Evolutionary conservation across 23 red algal species (phyloP).

Genomic region (Chondrus crispus): DNA sequence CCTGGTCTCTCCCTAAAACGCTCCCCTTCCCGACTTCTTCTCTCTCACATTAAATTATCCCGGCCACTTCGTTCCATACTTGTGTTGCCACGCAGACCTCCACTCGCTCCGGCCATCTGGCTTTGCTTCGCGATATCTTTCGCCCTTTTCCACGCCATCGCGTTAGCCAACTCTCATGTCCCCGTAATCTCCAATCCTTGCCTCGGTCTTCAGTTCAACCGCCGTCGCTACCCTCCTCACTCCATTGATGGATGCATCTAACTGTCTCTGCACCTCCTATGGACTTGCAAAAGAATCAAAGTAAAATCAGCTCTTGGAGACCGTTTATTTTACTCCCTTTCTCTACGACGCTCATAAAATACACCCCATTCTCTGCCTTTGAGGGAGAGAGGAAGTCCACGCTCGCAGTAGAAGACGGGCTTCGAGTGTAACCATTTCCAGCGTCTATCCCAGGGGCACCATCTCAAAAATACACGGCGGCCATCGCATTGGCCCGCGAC

Average conservation of each 20-base stretch:
- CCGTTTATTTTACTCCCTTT: background rate
- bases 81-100: too few species aligned
- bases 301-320: background rate
- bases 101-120: too few species aligned
- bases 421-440: constrained; percentile 26
- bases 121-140: too few species aligned
- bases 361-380: background rate
- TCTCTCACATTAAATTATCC: too few species aligned
- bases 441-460: background rate
- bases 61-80: too few species aligned
- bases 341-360: background rate
- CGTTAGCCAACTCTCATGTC: too few species aligned
- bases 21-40: too few species aligned
- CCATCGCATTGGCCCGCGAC: constrained; percentile 45
- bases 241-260: too few species aligned
- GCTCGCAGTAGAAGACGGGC: background rate
- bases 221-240: background rate
- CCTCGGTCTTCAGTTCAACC: background rate
- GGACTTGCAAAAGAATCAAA: background rate
- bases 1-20: too few species aligned
- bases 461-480: constrained; percentile 47
- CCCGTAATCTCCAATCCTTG: background rate
- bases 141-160: too few species aligned
- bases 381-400: background rate
- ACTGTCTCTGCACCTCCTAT: background rate